Evolutionary conservation across 345 rosid genomes (phyloP).

Genomic region (Mangifera indica): DNA sequence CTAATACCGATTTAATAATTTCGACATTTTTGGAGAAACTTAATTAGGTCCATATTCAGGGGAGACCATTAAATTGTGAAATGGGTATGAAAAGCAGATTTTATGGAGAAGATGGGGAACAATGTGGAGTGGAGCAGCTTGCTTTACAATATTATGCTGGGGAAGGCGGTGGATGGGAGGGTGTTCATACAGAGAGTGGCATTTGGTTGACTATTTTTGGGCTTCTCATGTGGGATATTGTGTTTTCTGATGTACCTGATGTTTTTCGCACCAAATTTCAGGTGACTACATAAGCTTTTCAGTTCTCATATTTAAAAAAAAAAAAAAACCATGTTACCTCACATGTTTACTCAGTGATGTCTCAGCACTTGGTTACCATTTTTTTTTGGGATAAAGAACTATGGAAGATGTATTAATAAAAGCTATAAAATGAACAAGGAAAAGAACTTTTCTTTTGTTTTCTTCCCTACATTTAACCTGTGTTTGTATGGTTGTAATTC

Average conservation of each 20-base stretch:
- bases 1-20: slow-evolving; percentile 10
- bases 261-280: slow-evolving; percentile 82
- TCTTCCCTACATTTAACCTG: neutral
- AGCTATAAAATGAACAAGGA: no score
- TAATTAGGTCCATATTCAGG: slow-evolving; percentile 69
- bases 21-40: neutral
- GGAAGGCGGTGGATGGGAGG: slow-evolving; percentile 87
- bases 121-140: slow-evolving; percentile 93
- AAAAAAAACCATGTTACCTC: neutral
- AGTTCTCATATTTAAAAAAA: neutral
- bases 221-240: slow-evolving; percentile 87
- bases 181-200: slow-evolving; percentile 85
- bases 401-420: no score
- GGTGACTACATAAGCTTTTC: slow-evolving; percentile 36
- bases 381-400: no score
- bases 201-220: slow-evolving; percentile 90
- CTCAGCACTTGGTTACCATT: neutral
- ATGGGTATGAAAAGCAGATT: slow-evolving; percentile 73
- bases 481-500: neutral
- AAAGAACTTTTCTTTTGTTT: neutral
- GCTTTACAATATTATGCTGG: slow-evolving; percentile 83
- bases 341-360: neutral
- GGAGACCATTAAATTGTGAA: slow-evolving; percentile 85
- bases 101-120: slow-evolving; percentile 86
- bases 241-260: slow-evolving; percentile 68